These are phyloP conservation scores for Claviceps fusiformis DNA, from an alignment of 2,329 filamentous ascomycete genomes.

Conservation along the genomic window DNA sequence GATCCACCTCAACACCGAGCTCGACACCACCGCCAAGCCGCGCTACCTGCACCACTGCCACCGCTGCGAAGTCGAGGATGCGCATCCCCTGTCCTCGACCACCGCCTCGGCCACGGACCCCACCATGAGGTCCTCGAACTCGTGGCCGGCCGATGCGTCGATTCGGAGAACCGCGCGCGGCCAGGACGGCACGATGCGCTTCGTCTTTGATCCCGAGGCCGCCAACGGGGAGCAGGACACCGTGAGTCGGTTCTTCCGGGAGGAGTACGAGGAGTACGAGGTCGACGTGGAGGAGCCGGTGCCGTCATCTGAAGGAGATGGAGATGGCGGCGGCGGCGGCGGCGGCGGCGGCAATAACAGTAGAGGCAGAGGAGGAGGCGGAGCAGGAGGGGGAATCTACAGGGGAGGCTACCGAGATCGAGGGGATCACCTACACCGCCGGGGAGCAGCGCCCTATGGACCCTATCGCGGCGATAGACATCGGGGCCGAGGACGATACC, in stretches of 20 bases:
- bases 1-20: constrained; percentile 73
- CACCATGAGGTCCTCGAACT: constrained; percentile 20
- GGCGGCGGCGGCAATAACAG: background rate
- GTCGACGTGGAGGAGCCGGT: constrained; percentile 60
- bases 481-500: constrained; percentile 20
- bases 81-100: constrained; percentile 19
- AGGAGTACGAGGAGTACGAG: constrained; percentile 65
- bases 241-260: constrained; percentile 55
- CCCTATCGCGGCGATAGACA: constrained; percentile 22
- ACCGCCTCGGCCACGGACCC: constrained; percentile 7
- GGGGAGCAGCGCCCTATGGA: constrained; percentile 21
- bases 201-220: constrained; percentile 71
- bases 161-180: constrained; percentile 23
- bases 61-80: constrained; percentile 30
- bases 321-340: constrained; percentile 5
- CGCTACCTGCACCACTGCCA: constrained; percentile 51
- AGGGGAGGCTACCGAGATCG: constrained; percentile 16
- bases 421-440: constrained; percentile 13
- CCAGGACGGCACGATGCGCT: constrained; percentile 67
- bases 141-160: constrained; percentile 22
- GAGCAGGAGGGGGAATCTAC: constrained; percentile 2
- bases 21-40: constrained; percentile 46
- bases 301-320: constrained; percentile 13
- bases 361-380: constrained; percentile 2
- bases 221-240: constrained; percentile 57